Percentiles rank a stretch among this genome's conserved stretches.
These are phyloP conservation scores for Cryptococcus neoformans DNA, from an alignment of 1,284 basidiomycete species.

Conservation along the genomic window DNA sequence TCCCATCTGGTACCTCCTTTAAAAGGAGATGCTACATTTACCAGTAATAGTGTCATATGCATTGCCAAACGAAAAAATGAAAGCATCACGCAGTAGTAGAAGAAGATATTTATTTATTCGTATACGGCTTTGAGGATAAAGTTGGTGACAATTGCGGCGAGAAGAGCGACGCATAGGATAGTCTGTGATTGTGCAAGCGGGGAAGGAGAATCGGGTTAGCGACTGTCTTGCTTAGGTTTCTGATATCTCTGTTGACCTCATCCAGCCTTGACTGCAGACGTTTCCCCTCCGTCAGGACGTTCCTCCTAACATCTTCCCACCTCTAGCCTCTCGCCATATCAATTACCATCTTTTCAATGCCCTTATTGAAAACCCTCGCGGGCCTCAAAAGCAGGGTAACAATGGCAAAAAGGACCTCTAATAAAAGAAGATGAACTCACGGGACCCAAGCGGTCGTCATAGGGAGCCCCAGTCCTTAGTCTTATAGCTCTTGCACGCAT, in stretches of 20 bases:
- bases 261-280: too few relatives aligned
- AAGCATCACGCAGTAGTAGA: too few relatives aligned
- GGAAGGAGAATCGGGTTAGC: too few relatives aligned
- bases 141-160: slow-evolving; percentile 84
- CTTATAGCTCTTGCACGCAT: slow-evolving; percentile 94
- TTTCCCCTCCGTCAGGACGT: neutral
- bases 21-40: too few relatives aligned
- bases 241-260: too few relatives aligned
- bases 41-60: too few relatives aligned
- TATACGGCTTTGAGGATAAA: slow-evolving; percentile 63
- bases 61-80: too few relatives aligned
- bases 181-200: slow-evolving; percentile 56
- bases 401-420: neutral
- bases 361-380: slow-evolving; percentile 25
- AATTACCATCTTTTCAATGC: neutral
- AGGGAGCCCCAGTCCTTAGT: slow-evolving; percentile 85
- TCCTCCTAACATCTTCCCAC: neutral
- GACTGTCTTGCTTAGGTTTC: too few relatives aligned
- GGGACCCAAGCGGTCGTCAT: slow-evolving; percentile 91
- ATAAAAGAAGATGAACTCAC: slow-evolving; percentile 50
- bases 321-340: too few relatives aligned
- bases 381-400: slow-evolving; percentile 17
- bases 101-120: slow-evolving; percentile 17
- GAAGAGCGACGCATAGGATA: slow-evolving; percentile 63
- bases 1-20: too few relatives aligned